Percentiles rank a stretch among this genome's conserved stretches.
phyloP scores from a whole-genome alignment of 2,329 filamentous ascomycete species.

The Zymoseptoria crescenta region DNA sequence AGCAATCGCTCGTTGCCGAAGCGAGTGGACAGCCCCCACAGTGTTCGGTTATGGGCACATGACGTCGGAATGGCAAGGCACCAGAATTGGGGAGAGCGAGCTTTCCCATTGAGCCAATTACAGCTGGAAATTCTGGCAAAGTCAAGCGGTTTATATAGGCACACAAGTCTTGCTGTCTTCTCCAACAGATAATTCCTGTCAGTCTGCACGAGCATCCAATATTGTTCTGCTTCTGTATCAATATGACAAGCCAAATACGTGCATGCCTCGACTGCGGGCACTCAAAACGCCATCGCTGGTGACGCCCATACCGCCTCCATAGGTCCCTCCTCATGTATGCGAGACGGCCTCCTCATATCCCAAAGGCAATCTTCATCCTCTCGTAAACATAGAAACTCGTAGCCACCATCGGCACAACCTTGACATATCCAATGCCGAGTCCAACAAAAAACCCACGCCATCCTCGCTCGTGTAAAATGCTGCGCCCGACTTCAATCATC shows the following conservation, averaged over 20 bases:
- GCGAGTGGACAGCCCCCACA: conserved; percentile 48
- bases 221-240: too few species aligned
- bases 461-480: conserved; percentile 70
- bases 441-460: conserved; percentile 83
- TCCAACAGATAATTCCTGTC: too few species aligned
- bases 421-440: conserved; percentile 88
- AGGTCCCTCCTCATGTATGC: background rate
- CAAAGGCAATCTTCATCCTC: conserved; percentile 50
- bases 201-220: too few species aligned
- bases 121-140: conserved; percentile 29
- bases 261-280: too few species aligned
- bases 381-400: conserved; percentile 63
- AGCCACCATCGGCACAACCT: conserved; percentile 84
- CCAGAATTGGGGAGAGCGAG: conserved; percentile 10
- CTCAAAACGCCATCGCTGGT: background rate
- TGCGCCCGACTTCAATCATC: conserved; percentile 67
- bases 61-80: conserved; percentile 22
- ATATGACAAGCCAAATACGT: too few species aligned
- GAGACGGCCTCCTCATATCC: conserved; percentile 29
- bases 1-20: conserved; percentile 49
- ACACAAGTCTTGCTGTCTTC: too few species aligned
- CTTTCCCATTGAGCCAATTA: conserved; percentile 29
- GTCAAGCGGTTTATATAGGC: too few species aligned
- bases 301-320: background rate
- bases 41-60: conserved; percentile 49